phyloP scores from a whole-genome alignment of 768 basidiomycete genomes.

The Rhizopogon salebrosus region DNA sequence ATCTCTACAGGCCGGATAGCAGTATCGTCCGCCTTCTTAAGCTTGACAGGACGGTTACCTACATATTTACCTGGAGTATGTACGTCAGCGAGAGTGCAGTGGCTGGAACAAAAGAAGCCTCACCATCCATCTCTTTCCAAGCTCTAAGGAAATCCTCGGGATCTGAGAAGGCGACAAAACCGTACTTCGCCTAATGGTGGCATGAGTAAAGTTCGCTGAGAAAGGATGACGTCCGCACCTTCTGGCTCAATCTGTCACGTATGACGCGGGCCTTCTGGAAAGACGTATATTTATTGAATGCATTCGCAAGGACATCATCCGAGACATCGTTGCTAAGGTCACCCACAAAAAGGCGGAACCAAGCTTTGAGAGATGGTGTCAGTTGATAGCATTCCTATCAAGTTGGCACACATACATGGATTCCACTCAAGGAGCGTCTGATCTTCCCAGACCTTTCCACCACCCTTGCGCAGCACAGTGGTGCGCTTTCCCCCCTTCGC shows the following conservation, averaged over 20 bases:
- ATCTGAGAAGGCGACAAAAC: conserved; percentile 96
- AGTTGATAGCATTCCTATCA: conserved; percentile 3
- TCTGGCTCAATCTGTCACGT: conserved; percentile 87
- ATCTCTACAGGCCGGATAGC: conserved; percentile 90
- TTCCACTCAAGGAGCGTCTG: conserved; percentile 97
- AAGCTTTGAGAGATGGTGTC: conserved; percentile 45
- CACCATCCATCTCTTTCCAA: conserved; percentile 99
- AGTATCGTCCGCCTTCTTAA: conserved; percentile 89
- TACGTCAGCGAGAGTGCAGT: neutral
- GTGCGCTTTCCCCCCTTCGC: conserved; percentile 88
- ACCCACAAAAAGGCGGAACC: conserved; percentile 97
- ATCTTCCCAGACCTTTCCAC: conserved; percentile 97
- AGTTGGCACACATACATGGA: conserved; percentile 59
- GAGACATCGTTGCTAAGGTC: conserved; percentile 98
- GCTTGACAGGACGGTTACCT: conserved; percentile 92
- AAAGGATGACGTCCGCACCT: conserved; percentile 46
- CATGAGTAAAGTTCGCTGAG: neutral
- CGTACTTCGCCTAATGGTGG: conserved; percentile 77
- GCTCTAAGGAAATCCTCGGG: conserved; percentile 97
- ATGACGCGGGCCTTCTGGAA: conserved; percentile 96
- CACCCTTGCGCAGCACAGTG: conserved; percentile 93
- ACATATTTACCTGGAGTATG: conserved; percentile 79
- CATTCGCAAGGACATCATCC: conserved; percentile 88
- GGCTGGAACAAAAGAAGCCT: conserved; percentile 19
- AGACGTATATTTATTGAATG: conserved; percentile 89